phyloP scores from a whole-genome alignment of 441 rosid species.

The Syzygium syzygioides region DNA sequence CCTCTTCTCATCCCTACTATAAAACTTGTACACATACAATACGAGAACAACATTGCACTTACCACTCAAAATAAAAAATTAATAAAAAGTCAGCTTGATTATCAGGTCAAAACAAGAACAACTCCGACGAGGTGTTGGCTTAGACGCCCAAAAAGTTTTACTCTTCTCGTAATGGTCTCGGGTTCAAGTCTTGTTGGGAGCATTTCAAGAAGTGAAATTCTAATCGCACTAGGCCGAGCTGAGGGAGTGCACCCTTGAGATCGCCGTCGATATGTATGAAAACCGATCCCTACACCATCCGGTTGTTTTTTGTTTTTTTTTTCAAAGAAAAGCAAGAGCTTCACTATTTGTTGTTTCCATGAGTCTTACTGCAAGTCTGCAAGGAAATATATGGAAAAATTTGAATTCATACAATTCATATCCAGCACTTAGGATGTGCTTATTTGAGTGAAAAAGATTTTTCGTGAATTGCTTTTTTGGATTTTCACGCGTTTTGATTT shows the following conservation, averaged over 20 bases:
- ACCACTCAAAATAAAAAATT: not conserved
- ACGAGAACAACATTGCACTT: not conserved
- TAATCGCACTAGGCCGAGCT: not conserved
- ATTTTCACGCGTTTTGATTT: no score
- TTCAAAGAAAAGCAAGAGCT: not conserved
- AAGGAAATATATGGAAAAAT: not conserved
- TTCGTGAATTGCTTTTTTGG: no score
- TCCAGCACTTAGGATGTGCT: no score
- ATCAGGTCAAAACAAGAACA: not conserved
- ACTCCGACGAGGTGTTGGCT: not conserved
- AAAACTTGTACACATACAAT: no score
- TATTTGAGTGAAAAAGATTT: no score
- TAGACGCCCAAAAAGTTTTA: not conserved
- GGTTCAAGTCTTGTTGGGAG: not conserved
- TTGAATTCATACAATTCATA: not conserved
- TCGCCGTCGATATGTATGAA: not conserved
- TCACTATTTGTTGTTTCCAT: not conserved
- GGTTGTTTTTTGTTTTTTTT: no score
- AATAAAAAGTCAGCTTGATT: no score
- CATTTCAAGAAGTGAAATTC: not conserved
- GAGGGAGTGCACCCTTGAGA: not conserved
- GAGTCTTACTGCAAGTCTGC: not conserved
- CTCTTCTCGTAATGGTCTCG: not conserved
- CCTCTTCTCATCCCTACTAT: no score
- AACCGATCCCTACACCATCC: not conserved